phyloP scores from a whole-genome alignment of 164 flowering plant species.

The Warburgia ugandensis region DNA sequence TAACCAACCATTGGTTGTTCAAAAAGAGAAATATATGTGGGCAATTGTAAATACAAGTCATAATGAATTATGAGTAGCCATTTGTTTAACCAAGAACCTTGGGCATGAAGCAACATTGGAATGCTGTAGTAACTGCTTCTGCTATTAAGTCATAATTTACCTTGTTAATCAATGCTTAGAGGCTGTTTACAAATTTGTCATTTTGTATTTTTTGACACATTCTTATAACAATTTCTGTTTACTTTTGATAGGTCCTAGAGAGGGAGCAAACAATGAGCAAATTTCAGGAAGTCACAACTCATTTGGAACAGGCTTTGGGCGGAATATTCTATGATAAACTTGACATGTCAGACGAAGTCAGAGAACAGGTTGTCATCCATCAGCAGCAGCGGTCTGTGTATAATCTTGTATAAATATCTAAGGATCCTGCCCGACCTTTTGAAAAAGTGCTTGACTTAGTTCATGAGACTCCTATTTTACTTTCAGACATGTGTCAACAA shows the following conservation, averaged over 20 bases:
- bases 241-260: constrained; percentile 66
- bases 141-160: too few relatives aligned
- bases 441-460: background rate
- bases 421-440: background rate
- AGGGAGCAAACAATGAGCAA: constrained; percentile 30
- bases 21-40: too few relatives aligned
- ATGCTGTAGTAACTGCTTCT: too few relatives aligned
- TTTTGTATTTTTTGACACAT: background rate
- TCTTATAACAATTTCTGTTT: background rate
- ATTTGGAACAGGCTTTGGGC: constrained; percentile 56
- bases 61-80: too few relatives aligned
- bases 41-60: too few relatives aligned
- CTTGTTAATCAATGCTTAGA: too few relatives aligned
- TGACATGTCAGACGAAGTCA: constrained; percentile 62
- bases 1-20: too few relatives aligned
- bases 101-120: too few relatives aligned
- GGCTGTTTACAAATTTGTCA: too few relatives aligned
- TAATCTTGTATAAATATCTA: background rate
- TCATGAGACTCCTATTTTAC: too few relatives aligned
- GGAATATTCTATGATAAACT: constrained; percentile 47
- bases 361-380: constrained; percentile 58
- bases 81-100: too few relatives aligned
- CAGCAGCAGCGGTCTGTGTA: background rate
- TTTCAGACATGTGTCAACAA: too few relatives aligned
- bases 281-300: constrained; percentile 43